Evolutionary conservation across 352 stramenopile species (phyloP).

Genomic region (Phytophthora tubulina): DNA sequence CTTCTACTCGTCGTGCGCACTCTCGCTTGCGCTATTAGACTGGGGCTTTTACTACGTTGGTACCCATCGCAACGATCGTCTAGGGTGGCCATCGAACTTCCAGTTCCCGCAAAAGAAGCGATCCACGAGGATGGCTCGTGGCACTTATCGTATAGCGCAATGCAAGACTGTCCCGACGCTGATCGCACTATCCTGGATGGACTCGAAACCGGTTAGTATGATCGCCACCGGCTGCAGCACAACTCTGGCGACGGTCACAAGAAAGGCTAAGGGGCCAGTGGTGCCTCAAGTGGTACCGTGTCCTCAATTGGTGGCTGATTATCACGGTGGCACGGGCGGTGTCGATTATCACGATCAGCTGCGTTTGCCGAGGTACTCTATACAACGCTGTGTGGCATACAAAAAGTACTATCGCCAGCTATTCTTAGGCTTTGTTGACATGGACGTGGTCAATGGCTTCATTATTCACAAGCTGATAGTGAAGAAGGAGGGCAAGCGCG

Average conservation of each 20-base stretch:
- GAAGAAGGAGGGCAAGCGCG: background rate
- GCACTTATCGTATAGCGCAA: conserved; percentile 12
- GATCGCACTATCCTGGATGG: conserved; percentile 21
- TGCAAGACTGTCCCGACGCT: conserved; percentile 3
- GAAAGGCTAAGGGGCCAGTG: background rate
- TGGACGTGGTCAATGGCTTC: conserved; percentile 6
- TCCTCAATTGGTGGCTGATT: background rate
- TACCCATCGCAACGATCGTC: background rate
- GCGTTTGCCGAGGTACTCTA: too few relatives aligned
- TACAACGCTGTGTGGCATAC: background rate
- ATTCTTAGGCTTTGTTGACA: conserved; percentile 15
- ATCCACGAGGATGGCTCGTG: background rate
- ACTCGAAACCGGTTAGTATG: conserved; percentile 11
- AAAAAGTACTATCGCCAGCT: conserved; percentile 29
- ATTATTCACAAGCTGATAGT: conserved; percentile 17
- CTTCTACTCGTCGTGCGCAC: conserved; percentile 11
- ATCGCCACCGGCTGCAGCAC: background rate
- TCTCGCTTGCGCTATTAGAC: background rate
- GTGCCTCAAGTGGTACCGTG: background rate
- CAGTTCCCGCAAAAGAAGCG: background rate
- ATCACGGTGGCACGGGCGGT: background rate
- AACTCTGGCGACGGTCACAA: background rate
- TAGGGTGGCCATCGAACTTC: background rate
- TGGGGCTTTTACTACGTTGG: background rate
- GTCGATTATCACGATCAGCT: background rate